A percentile compares a stretch with the other conserved stretches of the same genome.
Conservation (phyloP, 2,329 filamentous ascomycete species). For the Sarocladiaceae sp. region DNA sequence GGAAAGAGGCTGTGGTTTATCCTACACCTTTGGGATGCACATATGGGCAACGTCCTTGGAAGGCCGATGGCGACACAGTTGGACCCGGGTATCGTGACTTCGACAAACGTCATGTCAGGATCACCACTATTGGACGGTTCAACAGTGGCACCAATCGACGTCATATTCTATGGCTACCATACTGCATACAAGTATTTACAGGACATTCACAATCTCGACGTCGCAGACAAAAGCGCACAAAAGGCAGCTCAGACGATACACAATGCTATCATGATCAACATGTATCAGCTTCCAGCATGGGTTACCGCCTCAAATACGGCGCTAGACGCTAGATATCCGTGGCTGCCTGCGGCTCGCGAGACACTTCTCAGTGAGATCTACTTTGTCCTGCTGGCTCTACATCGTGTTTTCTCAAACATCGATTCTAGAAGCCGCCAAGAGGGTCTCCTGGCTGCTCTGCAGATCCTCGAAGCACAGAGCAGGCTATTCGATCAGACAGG, state of each 20-base stretch:
- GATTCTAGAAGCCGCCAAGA: constrained; percentile 2
- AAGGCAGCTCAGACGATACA: constrained; percentile 8
- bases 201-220: constrained; percentile 10
- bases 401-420: constrained; percentile 10
- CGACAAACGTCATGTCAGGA: not conserved
- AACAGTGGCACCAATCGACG: constrained; percentile 3
- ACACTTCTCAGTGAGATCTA: constrained; percentile 9
- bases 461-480: constrained; percentile 11
- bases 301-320: not conserved
- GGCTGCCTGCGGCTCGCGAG: constrained; percentile 11
- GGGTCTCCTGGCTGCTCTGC: constrained; percentile 7
- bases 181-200: constrained; percentile 10
- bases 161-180: constrained; percentile 12
- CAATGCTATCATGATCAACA: constrained; percentile 8
- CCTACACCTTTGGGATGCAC: constrained; percentile 12
- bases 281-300: constrained; percentile 10
- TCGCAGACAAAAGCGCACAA: not conserved
- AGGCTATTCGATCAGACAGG: constrained; percentile 9
- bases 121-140: not conserved
- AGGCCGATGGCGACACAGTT: constrained; percentile 10
- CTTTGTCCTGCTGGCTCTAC: constrained; percentile 11
- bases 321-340: not conserved
- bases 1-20: constrained; percentile 9
- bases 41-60: constrained; percentile 13
- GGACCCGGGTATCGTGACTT: constrained; percentile 1